phyloP scores from a whole-genome alignment of 352 stramenopile genomes.

The Elongisporangium prolatum region DNA sequence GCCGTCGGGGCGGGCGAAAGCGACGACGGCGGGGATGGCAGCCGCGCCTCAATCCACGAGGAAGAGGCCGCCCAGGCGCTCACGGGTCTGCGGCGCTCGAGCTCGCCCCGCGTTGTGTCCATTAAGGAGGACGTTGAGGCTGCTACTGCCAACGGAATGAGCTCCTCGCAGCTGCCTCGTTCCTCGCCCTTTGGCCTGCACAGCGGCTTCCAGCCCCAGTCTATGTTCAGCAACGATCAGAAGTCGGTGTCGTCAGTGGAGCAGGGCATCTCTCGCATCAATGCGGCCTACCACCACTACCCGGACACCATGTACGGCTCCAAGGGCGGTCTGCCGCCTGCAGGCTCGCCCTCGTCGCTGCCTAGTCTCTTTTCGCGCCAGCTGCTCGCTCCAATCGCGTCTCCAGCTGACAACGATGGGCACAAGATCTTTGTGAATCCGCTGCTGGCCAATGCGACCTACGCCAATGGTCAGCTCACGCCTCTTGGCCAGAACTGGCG shows the following conservation, averaged over 20 bases:
- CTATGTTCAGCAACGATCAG: too few relatives aligned
- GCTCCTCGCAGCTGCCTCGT: too few relatives aligned
- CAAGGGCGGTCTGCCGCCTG: constrained; percentile 9
- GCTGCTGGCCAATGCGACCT: constrained; percentile 12
- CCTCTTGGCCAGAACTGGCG: too few relatives aligned
- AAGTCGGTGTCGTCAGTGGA: too few relatives aligned
- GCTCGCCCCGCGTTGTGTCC: neutral
- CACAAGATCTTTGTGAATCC: constrained; percentile 19
- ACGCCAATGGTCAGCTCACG: too few relatives aligned
- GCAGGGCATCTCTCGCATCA: too few relatives aligned
- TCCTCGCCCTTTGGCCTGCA: too few relatives aligned
- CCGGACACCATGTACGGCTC: too few relatives aligned
- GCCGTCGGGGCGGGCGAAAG: constrained; percentile 3
- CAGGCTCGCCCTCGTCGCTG: constrained; percentile 27
- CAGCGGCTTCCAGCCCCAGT: too few relatives aligned
- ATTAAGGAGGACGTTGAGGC: too few relatives aligned
- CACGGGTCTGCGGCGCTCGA: constrained; percentile 48
- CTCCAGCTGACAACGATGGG: constrained; percentile 19
- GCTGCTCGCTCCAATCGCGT: constrained; percentile 31
- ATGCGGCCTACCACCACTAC: too few relatives aligned
- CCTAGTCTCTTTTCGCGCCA: constrained; percentile 46
- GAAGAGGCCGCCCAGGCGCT: constrained; percentile 65
- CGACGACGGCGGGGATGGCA: constrained; percentile 9
- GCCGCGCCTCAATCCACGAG: constrained; percentile 40
- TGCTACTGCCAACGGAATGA: too few relatives aligned